Base-by-base conservation (phyloP, 345 rosid genomes). In the Ricinus communis region DNA sequence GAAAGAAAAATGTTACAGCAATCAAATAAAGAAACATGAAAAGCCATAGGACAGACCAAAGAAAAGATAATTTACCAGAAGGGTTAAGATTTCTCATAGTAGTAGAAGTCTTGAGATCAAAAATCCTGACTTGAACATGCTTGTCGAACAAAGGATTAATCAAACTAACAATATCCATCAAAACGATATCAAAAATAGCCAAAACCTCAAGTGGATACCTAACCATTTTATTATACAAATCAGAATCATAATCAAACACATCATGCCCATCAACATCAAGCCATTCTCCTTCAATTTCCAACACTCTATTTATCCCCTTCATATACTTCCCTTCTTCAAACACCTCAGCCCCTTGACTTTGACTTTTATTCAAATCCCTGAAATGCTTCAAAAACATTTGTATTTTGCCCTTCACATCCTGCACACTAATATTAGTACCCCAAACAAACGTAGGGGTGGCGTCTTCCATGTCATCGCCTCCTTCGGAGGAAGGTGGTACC, bases 361-460 rank as follows among this genome's bases (percentile, higher is more conserved):
- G 81, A 49, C 82, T 84, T 57, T 63, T 79, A 33, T 22, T 47
- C 27, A 71, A 79, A 54, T 87, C 99, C 74, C 95, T 85, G 45
- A 90, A 95, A 74, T 95, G 87, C 85, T 87, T 90, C 62, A 95
- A 79, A 55, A 95, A 95, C 94, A 91, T 87, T 72, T 89, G 89
- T 50, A 95, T 90, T 16, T 97, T 93, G 1, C 86, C 81, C 71
- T 95, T 92, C 14, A 92, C 97, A 61, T 95, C 97, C 55, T 90
- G 93, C 51, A 95, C 98, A 45, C 98, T 92, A 71, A 95, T 89
- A 69, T 95, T 95, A 12, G 99, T 92, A 0, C 98, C 99, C 99
- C 98, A 95, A 0, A 90, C 99, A 70, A 82, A 92, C 27, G 96
- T 90, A 40, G 97, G 94, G n/a, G 96, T 69, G 8, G 83, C 74